Evolutionary conservation across 139 green algal genomes (phyloP).

Genomic region (Chlamydomonas sphaeroides): DNA sequence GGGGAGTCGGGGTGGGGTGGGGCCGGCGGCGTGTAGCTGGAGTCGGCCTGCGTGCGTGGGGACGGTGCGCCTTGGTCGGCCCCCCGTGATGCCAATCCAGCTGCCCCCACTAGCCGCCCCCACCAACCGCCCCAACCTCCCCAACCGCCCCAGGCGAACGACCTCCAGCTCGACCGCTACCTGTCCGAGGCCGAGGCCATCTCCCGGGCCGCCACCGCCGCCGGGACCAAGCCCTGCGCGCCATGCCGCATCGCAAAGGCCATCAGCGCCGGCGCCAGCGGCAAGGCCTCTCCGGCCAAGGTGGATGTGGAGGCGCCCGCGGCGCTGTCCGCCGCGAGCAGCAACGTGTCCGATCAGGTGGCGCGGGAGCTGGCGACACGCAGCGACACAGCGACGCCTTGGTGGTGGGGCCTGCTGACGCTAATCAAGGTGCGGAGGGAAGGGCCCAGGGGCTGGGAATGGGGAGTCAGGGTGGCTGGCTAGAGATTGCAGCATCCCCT

Average conservation of each 20-base stretch:
- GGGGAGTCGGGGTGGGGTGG: neutral
- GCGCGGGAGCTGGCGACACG: conserved; percentile 61
- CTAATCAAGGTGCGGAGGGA: conserved; percentile 60
- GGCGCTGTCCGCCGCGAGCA: no score
- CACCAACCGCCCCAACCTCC: neutral
- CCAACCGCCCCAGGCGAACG: neutral
- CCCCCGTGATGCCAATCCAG: neutral
- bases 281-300: neutral
- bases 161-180: conserved; percentile 5
- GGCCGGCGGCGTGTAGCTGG: no score
- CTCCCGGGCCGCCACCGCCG: no score
- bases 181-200: neutral
- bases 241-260: neutral
- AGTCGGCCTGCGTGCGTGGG: neutral
- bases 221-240: neutral
- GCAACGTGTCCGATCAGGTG: neutral
- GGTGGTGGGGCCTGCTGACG: conserved; percentile 72
- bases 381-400: conserved; percentile 71
- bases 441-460: neutral
- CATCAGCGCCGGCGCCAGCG: neutral
- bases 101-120: no score
- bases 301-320: no score
- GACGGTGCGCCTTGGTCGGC: neutral
- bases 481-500: no score
- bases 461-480: no score